Evolutionary conservation across 208 protist genomes (phyloP).

Genomic region (Leishmania braziliensis): DNA sequence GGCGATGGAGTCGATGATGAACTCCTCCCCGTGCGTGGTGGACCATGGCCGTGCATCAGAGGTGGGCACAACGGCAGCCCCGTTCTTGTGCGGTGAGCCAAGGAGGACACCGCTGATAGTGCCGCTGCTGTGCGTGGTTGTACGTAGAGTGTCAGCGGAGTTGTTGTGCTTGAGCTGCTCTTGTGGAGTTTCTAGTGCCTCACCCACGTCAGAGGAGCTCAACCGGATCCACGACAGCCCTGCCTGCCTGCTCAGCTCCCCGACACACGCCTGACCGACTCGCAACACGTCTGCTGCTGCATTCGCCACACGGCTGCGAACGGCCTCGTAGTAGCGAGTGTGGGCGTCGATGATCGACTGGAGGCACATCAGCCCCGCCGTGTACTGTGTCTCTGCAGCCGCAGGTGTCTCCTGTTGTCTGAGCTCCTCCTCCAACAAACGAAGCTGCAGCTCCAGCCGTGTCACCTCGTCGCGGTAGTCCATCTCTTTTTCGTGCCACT

Average conservation of each 20-base stretch:
- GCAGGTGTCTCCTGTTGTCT: slow-evolving; percentile 47
- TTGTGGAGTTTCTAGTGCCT: background rate
- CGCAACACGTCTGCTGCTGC: slow-evolving; percentile 25
- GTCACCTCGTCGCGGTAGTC: slow-evolving; percentile 69
- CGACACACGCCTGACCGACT: slow-evolving; percentile 17
- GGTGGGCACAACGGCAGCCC: too few species aligned
- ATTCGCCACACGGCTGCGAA: slow-evolving; percentile 33
- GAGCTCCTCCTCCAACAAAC: slow-evolving; percentile 38
- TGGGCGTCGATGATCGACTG: slow-evolving; percentile 63
- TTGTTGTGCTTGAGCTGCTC: background rate
- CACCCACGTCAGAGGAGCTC: slow-evolving; percentile 4
- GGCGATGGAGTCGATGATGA: slow-evolving; percentile 12
- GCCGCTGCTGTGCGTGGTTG: background rate
- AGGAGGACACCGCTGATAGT: too few species aligned
- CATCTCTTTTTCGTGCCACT: slow-evolving; percentile 54
- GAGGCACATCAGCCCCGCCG: slow-evolving; percentile 52
- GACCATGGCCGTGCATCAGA: slow-evolving; percentile 6
- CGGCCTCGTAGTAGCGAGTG: slow-evolving; percentile 56
- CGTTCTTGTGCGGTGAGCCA: background rate
- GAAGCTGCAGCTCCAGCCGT: slow-evolving; percentile 55
- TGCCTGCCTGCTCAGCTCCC: slow-evolving; percentile 19
- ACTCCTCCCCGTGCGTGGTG: slow-evolving; percentile 21
- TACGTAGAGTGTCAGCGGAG: background rate
- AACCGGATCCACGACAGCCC: slow-evolving; percentile 15
- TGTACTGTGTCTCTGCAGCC: slow-evolving; percentile 63